A percentile compares a stretch with the other conserved stretches of the same genome.
Conservation (phyloP, 306 rosid genomes). For the Arachis stenosperma region DNA sequence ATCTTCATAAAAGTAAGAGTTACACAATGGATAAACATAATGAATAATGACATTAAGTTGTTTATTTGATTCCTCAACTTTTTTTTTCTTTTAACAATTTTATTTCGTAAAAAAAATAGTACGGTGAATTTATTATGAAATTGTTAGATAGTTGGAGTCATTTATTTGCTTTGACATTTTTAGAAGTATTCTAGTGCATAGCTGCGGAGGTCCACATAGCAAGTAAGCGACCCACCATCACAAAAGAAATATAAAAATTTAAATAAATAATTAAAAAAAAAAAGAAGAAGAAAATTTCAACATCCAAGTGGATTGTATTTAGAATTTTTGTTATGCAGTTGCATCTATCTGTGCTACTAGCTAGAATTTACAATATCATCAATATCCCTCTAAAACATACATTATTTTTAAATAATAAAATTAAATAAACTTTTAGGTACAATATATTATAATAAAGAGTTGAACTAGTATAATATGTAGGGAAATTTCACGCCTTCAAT, state of each 20-base stretch:
- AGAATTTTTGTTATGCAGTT: not conserved
- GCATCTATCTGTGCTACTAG: not conserved
- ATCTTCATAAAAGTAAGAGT: not conserved
- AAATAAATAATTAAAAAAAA: too few relatives aligned
- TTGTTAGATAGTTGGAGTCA: constrained; percentile 16
- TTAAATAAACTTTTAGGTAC: not conserved
- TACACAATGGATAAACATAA: not conserved
- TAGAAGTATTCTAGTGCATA: not conserved
- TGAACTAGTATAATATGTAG: not conserved
- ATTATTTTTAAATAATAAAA: not conserved
- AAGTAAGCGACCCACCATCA: constrained; percentile 4
- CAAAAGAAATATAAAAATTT: not conserved
- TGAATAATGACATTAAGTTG: not conserved
- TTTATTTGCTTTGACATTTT: constrained; percentile 31
- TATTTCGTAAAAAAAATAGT: not conserved
- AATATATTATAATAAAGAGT: not conserved
- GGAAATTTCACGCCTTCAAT: too few relatives aligned
- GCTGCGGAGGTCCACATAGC: not conserved
- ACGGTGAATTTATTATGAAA: not conserved
- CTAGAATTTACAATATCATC: not conserved
- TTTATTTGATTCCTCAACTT: not conserved
- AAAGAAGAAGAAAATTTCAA: not conserved
- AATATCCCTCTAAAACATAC: not conserved
- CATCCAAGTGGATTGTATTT: not conserved
- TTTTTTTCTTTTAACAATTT: not conserved